Percentiles rank a stretch among this genome's conserved stretches.
phyloP scores from a whole-genome alignment of 352 stramenopile genomes.

The Pythium brachiatum region DNA sequence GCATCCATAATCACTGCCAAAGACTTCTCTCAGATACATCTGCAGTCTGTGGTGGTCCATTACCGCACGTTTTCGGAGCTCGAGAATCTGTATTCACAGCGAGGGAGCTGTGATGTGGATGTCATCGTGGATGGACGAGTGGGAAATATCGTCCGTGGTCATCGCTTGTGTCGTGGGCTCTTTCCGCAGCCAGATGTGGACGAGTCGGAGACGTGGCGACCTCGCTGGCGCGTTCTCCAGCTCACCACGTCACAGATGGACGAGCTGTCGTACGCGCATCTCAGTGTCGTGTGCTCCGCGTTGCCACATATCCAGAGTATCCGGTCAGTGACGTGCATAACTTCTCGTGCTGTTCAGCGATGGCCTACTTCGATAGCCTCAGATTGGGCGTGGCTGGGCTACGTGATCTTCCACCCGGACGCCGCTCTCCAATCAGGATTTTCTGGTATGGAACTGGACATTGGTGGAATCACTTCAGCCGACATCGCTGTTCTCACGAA shows the following conservation, averaged over 20 bases:
- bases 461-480: not conserved
- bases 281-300: not conserved
- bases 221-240: not conserved
- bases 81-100: not conserved
- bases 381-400: not conserved
- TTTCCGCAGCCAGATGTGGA: not conserved
- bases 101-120: not conserved
- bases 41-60: not conserved
- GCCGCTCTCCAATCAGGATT: not conserved
- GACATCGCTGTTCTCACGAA: not conserved
- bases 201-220: not conserved
- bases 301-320: not conserved
- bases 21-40: not conserved
- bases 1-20: not conserved
- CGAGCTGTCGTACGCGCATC: not conserved
- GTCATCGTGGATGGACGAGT: not conserved
- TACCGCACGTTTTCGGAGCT: not conserved
- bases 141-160: not conserved
- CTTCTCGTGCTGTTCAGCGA: no score
- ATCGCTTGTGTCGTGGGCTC: not conserved
- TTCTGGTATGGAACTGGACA: not conserved
- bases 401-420: not conserved
- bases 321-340: not conserved
- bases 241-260: not conserved
- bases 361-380: not conserved